Evolutionary conservation across 1,284 basidiomycete genomes (phyloP).

Genomic region (Pseudozyma flocculosa): DNA sequence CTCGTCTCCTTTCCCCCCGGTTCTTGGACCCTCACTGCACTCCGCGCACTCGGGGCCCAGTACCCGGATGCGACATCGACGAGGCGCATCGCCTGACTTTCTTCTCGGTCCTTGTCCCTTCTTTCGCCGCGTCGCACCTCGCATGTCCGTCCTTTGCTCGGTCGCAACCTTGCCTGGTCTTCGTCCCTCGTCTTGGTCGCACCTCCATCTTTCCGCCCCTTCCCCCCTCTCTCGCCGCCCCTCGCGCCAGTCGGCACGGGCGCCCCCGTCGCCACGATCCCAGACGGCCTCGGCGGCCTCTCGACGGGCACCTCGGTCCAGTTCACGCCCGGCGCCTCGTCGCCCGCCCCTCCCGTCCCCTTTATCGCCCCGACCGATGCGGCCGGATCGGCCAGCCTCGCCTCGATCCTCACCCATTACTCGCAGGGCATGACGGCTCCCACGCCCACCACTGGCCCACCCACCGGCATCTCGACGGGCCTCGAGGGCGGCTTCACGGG

Average conservation of each 20-base stretch:
- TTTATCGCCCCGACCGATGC: slow-evolving; percentile 30
- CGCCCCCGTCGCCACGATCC: slow-evolving; percentile 15
- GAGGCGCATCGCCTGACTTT: too few relatives aligned
- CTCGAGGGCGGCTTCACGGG: slow-evolving; percentile 26
- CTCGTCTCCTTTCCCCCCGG: too few relatives aligned
- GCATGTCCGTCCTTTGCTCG: too few relatives aligned
- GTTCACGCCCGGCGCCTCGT: slow-evolving; percentile 23
- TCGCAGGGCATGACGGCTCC: slow-evolving; percentile 24
- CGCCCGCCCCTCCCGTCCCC: slow-evolving; percentile 2
- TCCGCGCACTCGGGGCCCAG: too few relatives aligned
- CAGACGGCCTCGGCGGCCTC: slow-evolving; percentile 13
- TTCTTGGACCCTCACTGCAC: too few relatives aligned
- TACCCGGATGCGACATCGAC: too few relatives aligned
- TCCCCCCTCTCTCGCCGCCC: neutral
- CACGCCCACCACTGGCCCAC: slow-evolving; percentile 24
- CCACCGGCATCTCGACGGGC: slow-evolving; percentile 18
- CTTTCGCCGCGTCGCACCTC: too few relatives aligned
- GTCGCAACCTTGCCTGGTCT: too few relatives aligned
- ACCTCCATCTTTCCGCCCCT: too few relatives aligned
- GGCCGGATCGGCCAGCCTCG: slow-evolving; percentile 11
- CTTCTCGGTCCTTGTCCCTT: too few relatives aligned
- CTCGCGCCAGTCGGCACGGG: slow-evolving; percentile 20
- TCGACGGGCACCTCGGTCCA: slow-evolving; percentile 9
- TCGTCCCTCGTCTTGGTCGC: too few relatives aligned
- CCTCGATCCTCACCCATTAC: slow-evolving; percentile 24